Percentiles rank a stretch among this genome's conserved stretches.
Conservation (phyloP, 192 early-diverging fungal species). For the Coemansia umbellata region DNA sequence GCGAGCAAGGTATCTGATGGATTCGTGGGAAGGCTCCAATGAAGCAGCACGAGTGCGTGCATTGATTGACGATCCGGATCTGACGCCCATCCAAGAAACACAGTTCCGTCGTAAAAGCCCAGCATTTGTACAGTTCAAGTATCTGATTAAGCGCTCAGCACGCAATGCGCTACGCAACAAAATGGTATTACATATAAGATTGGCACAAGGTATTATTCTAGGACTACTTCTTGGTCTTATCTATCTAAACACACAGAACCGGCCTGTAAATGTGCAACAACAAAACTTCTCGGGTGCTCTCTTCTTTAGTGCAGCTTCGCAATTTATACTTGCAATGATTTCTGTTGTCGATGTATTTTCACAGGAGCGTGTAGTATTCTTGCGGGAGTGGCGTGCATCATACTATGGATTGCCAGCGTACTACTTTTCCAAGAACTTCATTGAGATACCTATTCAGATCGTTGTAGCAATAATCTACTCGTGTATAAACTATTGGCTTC, state of each 20-base stretch:
- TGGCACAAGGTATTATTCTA: slow-evolving; percentile 46
- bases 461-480: slow-evolving; percentile 46
- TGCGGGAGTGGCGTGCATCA: slow-evolving; percentile 53
- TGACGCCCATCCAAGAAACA: slow-evolving; percentile 7
- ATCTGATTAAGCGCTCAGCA: slow-evolving; percentile 44
- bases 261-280: slow-evolving; percentile 17
- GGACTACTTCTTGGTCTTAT: slow-evolving; percentile 55
- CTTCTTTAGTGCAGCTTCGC: slow-evolving; percentile 52
- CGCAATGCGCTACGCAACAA: slow-evolving; percentile 53
- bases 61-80: slow-evolving; percentile 21
- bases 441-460: slow-evolving; percentile 56
- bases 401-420: slow-evolving; percentile 58
- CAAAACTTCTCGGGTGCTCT: slow-evolving; percentile 56
- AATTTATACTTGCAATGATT: slow-evolving; percentile 47
- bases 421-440: slow-evolving; percentile 54
- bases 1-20: slow-evolving; percentile 24
- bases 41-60: slow-evolving; percentile 17
- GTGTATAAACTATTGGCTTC: slow-evolving; percentile 54
- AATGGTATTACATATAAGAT: slow-evolving; percentile 45
- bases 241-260: slow-evolving; percentile 49
- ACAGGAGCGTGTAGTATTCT: slow-evolving; percentile 54
- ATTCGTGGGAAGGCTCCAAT: slow-evolving; percentile 33
- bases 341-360: slow-evolving; percentile 53
- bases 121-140: slow-evolving; percentile 29
- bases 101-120: slow-evolving; percentile 33